Conservation (phyloP, 2,329 filamentous ascomycete species). For the Massarina eburnea region DNA sequence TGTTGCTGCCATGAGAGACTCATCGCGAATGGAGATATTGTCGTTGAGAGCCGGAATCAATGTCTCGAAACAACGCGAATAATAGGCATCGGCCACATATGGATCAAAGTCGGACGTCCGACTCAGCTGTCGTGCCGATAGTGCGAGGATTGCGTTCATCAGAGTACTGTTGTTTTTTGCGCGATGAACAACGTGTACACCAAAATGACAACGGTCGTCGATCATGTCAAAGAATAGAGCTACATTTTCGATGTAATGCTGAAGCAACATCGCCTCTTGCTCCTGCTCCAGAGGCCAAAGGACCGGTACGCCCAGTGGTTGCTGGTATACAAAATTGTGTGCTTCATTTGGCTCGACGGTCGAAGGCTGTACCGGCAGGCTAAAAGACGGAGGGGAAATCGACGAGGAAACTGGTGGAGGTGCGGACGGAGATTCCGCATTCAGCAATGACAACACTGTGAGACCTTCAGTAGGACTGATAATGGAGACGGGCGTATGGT, state of each 20-base stretch:
- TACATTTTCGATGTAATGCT: conserved; percentile 41
- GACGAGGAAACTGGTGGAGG: conserved; percentile 10
- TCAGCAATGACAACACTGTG: conserved; percentile 37
- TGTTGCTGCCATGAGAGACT: conserved; percentile 45
- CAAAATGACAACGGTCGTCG: conserved; percentile 36
- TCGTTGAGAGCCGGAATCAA: conserved; percentile 46
- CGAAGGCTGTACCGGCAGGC: conserved; percentile 9
- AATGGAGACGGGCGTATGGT: conserved; percentile 17
- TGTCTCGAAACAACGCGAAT: conserved; percentile 44
- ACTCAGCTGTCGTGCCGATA: conserved; percentile 47
- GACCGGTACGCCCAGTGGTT: conserved; percentile 30
- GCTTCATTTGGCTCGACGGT: conserved; percentile 12
- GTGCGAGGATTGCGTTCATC: conserved; percentile 47
- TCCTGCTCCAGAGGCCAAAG: conserved; percentile 40
- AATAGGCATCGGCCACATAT: conserved; percentile 46
- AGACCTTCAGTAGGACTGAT: conserved; percentile 33
- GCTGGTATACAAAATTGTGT: conserved; percentile 33
- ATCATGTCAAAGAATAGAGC: conserved; percentile 43
- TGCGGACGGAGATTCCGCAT: conserved; percentile 33
- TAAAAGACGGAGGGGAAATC: conserved; percentile 18
- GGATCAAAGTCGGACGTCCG: conserved; percentile 44
- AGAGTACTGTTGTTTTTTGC: conserved; percentile 43
- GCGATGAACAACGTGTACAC: conserved; percentile 37
- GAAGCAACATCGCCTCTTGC: conserved; percentile 40
- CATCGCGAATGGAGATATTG: conserved; percentile 43